Evolutionary conservation across 345 rosid species (phyloP).

Genomic region (Lumnitzera littorea): DNA sequence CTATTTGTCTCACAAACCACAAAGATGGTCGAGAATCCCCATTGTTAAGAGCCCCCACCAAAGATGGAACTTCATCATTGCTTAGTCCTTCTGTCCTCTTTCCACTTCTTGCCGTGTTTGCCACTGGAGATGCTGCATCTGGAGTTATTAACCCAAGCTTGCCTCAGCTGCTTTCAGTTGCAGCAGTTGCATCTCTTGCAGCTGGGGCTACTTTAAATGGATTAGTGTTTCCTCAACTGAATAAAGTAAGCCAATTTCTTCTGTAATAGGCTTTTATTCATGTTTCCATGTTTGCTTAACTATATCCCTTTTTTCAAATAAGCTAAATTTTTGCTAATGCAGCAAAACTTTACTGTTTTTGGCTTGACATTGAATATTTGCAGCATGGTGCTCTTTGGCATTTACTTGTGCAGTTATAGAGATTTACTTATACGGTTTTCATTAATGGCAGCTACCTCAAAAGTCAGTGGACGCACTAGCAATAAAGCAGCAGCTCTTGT

Average conservation of each 20-base stretch:
- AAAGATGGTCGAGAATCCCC: slow-evolving; percentile 57
- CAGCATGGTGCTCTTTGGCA: no score
- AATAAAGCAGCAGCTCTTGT: slow-evolving; percentile 75
- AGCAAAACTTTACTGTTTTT: no score
- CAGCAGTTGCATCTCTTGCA: slow-evolving; percentile 62
- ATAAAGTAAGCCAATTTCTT: slow-evolving; percentile 36
- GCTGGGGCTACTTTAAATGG: slow-evolving; percentile 64
- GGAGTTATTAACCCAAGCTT: slow-evolving; percentile 77
- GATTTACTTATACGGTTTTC: slow-evolving; percentile 1
- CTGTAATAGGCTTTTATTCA: not conserved
- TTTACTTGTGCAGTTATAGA: no score
- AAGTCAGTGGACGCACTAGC: slow-evolving; percentile 54
- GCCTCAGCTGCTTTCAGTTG: slow-evolving; percentile 77
- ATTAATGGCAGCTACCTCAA: slow-evolving; percentile 69
- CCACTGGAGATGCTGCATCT: slow-evolving; percentile 90
- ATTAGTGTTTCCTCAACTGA: slow-evolving; percentile 57
- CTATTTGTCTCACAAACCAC: slow-evolving; percentile 88
- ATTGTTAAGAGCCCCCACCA: slow-evolving; percentile 64
- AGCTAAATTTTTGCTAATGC: no score
- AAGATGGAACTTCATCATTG: slow-evolving; percentile 51
- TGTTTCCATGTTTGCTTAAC: no score
- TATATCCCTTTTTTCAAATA: no score
- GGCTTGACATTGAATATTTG: no score
- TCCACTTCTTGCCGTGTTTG: slow-evolving; percentile 66
- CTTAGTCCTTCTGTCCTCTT: slow-evolving; percentile 55